Evolutionary conservation across 1,284 basidiomycete genomes (phyloP).

Genomic region (Apiotrichum sp.): DNA sequence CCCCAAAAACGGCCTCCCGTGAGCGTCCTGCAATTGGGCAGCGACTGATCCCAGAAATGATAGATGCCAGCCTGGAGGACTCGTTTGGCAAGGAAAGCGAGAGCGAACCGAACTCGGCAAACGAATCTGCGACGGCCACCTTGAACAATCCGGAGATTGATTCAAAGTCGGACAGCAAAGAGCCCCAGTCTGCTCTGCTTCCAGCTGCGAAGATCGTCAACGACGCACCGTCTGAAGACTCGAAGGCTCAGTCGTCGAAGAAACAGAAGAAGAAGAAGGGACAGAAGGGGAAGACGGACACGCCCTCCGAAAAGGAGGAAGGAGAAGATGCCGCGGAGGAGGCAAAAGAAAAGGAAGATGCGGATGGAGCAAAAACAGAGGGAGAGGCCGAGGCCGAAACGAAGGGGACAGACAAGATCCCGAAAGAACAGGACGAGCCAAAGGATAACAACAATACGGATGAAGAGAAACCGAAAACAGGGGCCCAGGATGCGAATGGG

Average conservation of each 20-base stretch:
- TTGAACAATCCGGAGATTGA: too few species aligned
- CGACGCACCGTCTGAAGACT: neutral
- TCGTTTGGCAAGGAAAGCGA: constrained; percentile 3
- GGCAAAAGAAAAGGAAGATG: neutral
- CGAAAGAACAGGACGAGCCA: neutral
- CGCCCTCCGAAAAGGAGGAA: neutral
- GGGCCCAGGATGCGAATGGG: neutral
- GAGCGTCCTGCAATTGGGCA: neutral
- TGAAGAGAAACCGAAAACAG: neutral
- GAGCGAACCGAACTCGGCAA: neutral
- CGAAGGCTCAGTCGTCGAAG: too few species aligned
- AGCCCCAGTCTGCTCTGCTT: too few species aligned
- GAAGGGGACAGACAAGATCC: neutral
- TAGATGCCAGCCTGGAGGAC: neutral
- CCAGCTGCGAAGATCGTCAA: too few species aligned
- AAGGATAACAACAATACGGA: neutral
- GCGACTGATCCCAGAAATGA: neutral
- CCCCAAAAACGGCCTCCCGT: neutral
- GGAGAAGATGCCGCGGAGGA: neutral
- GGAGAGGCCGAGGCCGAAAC: neutral
- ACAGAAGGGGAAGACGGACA: too few species aligned
- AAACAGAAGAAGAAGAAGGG: too few species aligned
- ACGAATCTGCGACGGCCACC: neutral
- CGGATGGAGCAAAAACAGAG: neutral
- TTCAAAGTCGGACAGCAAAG: too few species aligned